These are phyloP conservation scores for Leishmania martiniquensis DNA, from an alignment of 208 protist genomes.

Conservation along the genomic window DNA sequence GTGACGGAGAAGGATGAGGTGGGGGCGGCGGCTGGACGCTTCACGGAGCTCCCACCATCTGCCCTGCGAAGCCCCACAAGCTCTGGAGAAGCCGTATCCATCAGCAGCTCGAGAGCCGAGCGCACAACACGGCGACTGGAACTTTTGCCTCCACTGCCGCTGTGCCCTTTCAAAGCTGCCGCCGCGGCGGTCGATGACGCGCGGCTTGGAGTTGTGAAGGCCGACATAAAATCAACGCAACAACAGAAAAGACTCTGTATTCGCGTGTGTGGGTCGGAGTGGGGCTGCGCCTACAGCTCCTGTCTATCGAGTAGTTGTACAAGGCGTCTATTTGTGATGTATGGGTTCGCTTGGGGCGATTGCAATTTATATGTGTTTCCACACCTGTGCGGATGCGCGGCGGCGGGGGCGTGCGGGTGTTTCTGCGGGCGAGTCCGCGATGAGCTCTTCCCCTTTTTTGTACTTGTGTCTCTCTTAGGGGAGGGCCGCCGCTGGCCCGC, in stretches of 20 bases:
- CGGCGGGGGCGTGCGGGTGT: neutral
- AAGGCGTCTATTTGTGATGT: too few relatives aligned
- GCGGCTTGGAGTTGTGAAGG: slow-evolving; percentile 37
- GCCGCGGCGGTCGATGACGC: neutral
- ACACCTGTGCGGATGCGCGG: too few relatives aligned
- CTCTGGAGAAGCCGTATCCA: slow-evolving; percentile 64
- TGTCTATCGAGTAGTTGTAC: too few relatives aligned
- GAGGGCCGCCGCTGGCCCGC: too few relatives aligned
- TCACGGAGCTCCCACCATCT: neutral
- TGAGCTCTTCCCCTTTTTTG: too few relatives aligned
- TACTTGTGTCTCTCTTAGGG: too few relatives aligned
- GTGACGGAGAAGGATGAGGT: slow-evolving; percentile 51
- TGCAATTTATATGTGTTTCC: too few relatives aligned
- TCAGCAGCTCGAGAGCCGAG: slow-evolving; percentile 71
- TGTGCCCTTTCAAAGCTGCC: neutral
- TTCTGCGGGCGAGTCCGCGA: too few relatives aligned
- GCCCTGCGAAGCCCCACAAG: slow-evolving; percentile 6
- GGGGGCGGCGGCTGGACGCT: neutral
- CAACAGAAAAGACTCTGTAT: neutral
- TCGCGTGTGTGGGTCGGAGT: neutral
- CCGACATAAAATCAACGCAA: slow-evolving; percentile 23
- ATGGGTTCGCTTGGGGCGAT: too few relatives aligned
- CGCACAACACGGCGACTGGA: slow-evolving; percentile 63
- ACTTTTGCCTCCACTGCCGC: slow-evolving; percentile 24
- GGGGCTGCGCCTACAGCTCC: too few relatives aligned